Base-by-base conservation (phyloP, 331 rosid species). In the Spiraea crenata region DNA sequence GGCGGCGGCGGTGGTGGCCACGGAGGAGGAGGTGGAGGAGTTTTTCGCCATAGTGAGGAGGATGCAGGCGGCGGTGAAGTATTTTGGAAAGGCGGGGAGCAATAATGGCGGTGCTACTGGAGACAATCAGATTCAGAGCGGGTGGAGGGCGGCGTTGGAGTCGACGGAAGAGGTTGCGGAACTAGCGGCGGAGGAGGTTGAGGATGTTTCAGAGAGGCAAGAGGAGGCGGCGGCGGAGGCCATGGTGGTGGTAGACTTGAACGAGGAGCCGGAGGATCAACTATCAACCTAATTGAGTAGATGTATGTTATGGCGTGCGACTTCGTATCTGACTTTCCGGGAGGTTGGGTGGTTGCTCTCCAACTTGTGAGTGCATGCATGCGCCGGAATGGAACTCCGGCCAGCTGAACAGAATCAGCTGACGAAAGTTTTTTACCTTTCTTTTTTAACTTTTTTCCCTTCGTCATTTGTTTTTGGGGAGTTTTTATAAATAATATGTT, bases 11-110 rank as follows among this genome's bases (percentile, higher is more conserved):
- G 86, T n/a, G 31, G 78, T 67, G 45, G 87, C 89, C 3, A 54
- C 85, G 40, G 90, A 84, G 72, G 93, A 85, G 56, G 96, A 87
- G 74, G 91, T 90, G 58, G 96, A 90, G 73, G 96, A 90, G 64
- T 90, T 90, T 70, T 90, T 77, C 16, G 82, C 90, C 0, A 90
- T 90, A 11, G 79, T 90, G 20, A 72, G 89, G 79, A 77, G 96
- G 85, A 90, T 90, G 93, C 82, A 80, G 51, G 79, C 42, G 38
- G 96, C 88, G 0, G 87, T 90, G 0, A 86, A 83, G 62, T 90
- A 90, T 79, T 87, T 87, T 3, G 85, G 78, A 55, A 83, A 69
- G 72, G 85, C 54, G 38, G 52, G 3, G 3, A 50, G 45, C 11
- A 47, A 38, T 5, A 17, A 6, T 4, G 34, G 70, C 0, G 63